phyloP scores from a whole-genome alignment of 352 stramenopile genomes.

The Globisporangium iwayamae region DNA sequence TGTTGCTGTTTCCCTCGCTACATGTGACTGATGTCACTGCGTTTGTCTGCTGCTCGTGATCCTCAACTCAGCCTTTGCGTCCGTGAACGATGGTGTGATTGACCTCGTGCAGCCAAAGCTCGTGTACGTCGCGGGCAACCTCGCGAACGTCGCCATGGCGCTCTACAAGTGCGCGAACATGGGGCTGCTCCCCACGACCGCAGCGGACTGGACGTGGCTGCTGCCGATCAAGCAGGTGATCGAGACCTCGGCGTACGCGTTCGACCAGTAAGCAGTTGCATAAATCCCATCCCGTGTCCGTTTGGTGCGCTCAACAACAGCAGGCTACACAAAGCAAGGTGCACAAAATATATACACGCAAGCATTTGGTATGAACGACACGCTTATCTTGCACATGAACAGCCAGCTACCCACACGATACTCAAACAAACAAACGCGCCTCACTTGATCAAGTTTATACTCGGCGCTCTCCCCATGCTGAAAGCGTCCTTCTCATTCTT shows the following conservation, averaged over 20 bases:
- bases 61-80: constrained; percentile 73
- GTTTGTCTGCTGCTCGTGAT: constrained; percentile 4
- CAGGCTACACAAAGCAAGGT: not conserved
- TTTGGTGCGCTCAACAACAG: not conserved
- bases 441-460: constrained; percentile 8
- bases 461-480: not conserved
- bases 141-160: constrained; percentile 82
- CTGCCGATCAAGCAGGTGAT: constrained; percentile 80
- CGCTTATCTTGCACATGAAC: not conserved
- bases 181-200: constrained; percentile 89
- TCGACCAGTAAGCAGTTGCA: constrained; percentile 19
- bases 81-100: constrained; percentile 68
- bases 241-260: constrained; percentile 73
- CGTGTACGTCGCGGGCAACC: constrained; percentile 85
- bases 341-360: constrained; percentile 2
- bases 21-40: not conserved
- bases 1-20: not conserved
- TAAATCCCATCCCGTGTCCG: not conserved
- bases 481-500: not conserved
- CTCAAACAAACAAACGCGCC: not conserved
- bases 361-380: constrained; percentile 2
- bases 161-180: constrained; percentile 93
- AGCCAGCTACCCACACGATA: not conserved
- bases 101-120: constrained; percentile 88
- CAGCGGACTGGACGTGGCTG: constrained; percentile 91